These are phyloP conservation scores for Candida pseudoglaebosa DNA, from an alignment of 805 yeast genomes.

Conservation along the genomic window DNA sequence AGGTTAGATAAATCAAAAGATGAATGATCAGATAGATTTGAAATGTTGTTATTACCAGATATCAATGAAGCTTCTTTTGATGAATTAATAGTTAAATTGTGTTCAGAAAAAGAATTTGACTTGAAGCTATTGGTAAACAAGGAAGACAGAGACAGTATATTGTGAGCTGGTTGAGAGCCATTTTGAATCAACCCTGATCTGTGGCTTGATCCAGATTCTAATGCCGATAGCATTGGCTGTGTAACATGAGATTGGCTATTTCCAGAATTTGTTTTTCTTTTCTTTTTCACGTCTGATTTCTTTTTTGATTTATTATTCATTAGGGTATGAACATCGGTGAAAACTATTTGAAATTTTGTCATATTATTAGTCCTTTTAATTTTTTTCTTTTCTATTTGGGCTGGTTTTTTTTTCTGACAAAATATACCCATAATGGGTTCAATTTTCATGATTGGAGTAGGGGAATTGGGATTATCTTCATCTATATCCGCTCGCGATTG, in stretches of 20 bases:
- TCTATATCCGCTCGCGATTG: slow-evolving; percentile 8
- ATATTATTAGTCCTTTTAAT: slow-evolving; percentile 18
- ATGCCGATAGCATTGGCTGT: neutral
- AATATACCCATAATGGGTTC: slow-evolving; percentile 39
- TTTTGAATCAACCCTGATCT: too few relatives aligned
- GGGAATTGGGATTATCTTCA: slow-evolving; percentile 5
- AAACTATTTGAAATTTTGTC: slow-evolving; percentile 45
- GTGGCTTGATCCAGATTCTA: too few relatives aligned
- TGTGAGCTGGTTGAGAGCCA: neutral
- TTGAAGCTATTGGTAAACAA: neutral
- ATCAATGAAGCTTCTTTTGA: slow-evolving; percentile 26
- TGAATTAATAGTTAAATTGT: slow-evolving; percentile 13
- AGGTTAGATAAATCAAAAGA: slow-evolving; percentile 37
- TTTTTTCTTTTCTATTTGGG: slow-evolving; percentile 3
- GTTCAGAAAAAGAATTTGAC: slow-evolving; percentile 9
- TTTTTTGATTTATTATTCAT: slow-evolving; percentile 18
- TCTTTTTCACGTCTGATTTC: slow-evolving; percentile 6
- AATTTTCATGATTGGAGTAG: slow-evolving; percentile 28
- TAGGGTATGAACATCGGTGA: slow-evolving; percentile 35
- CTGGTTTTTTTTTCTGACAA: slow-evolving; percentile 20
- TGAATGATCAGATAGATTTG: slow-evolving; percentile 36
- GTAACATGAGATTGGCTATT: neutral
- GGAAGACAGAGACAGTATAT: neutral
- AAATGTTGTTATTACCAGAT: slow-evolving; percentile 30
- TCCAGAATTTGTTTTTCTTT: neutral